Evolutionary conservation across 2,329 filamentous ascomycete species (phyloP).

Genomic region (Sporothrix brasiliensis): DNA sequence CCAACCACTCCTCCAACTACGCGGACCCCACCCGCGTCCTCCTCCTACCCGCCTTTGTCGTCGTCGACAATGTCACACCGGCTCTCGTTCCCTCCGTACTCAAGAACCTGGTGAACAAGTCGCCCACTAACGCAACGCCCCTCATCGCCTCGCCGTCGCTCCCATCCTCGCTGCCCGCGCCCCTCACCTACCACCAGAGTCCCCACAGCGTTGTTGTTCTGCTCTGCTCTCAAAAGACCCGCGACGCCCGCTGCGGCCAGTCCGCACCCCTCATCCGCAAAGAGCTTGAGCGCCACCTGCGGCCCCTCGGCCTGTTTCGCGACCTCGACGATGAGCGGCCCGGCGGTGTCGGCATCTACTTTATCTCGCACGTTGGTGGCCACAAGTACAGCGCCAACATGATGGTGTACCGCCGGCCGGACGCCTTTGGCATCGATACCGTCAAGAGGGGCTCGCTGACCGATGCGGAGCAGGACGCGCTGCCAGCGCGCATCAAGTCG

Average conservation of each 20-base stretch:
- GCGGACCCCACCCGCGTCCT: constrained; percentile 75
- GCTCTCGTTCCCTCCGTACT: constrained; percentile 72
- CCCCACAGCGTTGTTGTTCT: constrained; percentile 87
- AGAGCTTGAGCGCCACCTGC: constrained; percentile 87
- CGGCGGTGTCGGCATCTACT: constrained; percentile 92
- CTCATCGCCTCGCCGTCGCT: constrained; percentile 46
- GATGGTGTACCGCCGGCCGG: constrained; percentile 76
- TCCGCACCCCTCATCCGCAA: constrained; percentile 85
- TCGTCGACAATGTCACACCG: constrained; percentile 83
- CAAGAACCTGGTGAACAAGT: constrained; percentile 66
- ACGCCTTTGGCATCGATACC: constrained; percentile 58
- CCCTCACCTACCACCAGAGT: constrained; percentile 60
- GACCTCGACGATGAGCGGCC: constrained; percentile 87
- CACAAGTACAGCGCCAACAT: constrained; percentile 97
- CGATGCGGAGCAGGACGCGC: constrained; percentile 45
- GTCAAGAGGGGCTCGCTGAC: constrained; percentile 47
- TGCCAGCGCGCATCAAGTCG: constrained; percentile 34
- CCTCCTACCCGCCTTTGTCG: constrained; percentile 80
- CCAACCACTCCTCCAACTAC: constrained; percentile 65
- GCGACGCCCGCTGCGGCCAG: constrained; percentile 92
- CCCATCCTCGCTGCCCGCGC: constrained; percentile 36
- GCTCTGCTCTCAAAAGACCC: constrained; percentile 91
- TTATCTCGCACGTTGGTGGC: constrained; percentile 93
- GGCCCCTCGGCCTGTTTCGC: constrained; percentile 79
- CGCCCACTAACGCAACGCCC: constrained; percentile 73